Conservation (phyloP, 257 asterid species). For the Jacaranda mimosifolia region DNA sequence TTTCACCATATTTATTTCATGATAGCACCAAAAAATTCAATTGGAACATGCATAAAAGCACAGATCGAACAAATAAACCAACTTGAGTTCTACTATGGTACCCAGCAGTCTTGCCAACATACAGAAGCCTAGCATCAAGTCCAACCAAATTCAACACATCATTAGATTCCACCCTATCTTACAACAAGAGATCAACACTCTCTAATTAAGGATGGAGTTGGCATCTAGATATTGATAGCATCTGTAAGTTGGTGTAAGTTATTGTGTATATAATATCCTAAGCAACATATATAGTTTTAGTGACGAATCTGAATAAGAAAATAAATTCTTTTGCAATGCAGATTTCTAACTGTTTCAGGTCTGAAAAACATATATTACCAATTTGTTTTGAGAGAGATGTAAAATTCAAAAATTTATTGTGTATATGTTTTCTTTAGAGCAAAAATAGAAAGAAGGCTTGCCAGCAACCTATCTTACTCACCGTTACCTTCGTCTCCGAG, state of each 20-base stretch:
- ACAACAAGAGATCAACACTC: slow-evolving; percentile 87
- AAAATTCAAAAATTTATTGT: not conserved
- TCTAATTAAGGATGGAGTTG: slow-evolving; percentile 42
- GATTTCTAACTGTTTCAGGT: too few relatives aligned
- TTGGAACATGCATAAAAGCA: not conserved
- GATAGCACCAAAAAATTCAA: not conserved
- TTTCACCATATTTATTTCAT: too few relatives aligned
- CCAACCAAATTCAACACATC: slow-evolving; percentile 86
- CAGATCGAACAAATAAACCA: slow-evolving; percentile 12
- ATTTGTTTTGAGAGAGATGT: not conserved
- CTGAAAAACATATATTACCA: not conserved
- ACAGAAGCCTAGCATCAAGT: slow-evolving; percentile 83
- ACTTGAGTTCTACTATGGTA: slow-evolving; percentile 99
- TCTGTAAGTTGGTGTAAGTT: slow-evolving; percentile 18
- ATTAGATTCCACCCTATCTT: slow-evolving; percentile 92
- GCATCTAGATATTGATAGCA: not conserved
- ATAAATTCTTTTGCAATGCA: too few relatives aligned
- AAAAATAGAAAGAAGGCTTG: too few relatives aligned
- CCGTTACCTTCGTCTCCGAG: too few relatives aligned
- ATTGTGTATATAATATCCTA: too few relatives aligned
- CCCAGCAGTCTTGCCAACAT: slow-evolving; percentile 99
- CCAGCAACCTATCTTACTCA: too few relatives aligned
- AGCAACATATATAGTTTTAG: too few relatives aligned
- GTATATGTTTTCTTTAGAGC: too few relatives aligned
- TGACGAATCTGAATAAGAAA: too few relatives aligned